Base-by-base conservation (phyloP, 345 rosid species). In the Euphorbia peplus region DNA sequence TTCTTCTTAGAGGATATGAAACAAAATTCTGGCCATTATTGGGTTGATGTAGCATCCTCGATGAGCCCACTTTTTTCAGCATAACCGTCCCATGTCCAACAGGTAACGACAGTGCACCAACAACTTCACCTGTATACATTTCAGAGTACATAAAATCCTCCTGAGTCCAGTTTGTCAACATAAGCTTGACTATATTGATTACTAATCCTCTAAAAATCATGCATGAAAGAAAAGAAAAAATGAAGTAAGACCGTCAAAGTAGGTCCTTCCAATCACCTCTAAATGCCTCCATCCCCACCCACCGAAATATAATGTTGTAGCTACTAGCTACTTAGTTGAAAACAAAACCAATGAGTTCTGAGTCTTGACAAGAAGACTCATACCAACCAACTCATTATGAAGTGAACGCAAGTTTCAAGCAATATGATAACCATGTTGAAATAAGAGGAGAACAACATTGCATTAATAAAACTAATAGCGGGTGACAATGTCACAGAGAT, bases 101-200 rank as follows among this genome's bases (percentile, higher is more conserved):
- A 74, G 91, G 84, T 77, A 95, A 82, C 62, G 96, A 91, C 74
- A 91, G 83, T 7, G 95, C 87, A 73, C 99, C 97, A 18, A 88
- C 85, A 74, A 95, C 96, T 82, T 95, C 99, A 75, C 99, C 99
- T 95, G 83, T 47, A 79, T 74, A 55, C 67, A 64, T 46, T 26
- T 26, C 41, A n/a, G 26, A 46, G 67, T 22, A 44, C n/a, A 77
- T 56, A 72, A 61, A 44, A 25, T 19, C 35, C 29, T 44, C 50
- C 47, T 25, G 21, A 15, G 18, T 63, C 21, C 37, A 46, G 18
- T 24, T 57, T 58, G 41, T 4, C 28, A n/a, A 25, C 35, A 47
- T 47, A 8, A n/a, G n/a, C 19, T 59, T 21, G 47, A 8, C 22
- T 39, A 14, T 37, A 39, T 1, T 64, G 44, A 37, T 37, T 19